Conservation (phyloP, 1,139 yeast species). For the Eremothecium gossypii region DNA sequence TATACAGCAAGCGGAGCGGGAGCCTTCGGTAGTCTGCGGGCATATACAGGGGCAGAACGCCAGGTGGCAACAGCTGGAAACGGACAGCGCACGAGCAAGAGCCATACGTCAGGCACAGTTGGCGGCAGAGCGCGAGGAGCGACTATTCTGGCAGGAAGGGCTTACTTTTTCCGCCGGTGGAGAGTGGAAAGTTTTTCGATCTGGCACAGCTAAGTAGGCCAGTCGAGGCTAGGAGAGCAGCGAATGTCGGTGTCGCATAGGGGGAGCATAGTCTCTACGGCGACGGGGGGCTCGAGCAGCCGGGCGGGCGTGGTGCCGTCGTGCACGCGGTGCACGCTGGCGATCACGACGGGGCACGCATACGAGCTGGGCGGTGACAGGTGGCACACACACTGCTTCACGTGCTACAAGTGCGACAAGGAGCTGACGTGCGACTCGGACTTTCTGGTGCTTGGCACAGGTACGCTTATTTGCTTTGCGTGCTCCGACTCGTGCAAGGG, state of each 20-base stretch:
- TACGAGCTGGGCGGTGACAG: slow-evolving; percentile 82
- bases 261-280: slow-evolving; percentile 1
- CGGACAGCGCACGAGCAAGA: no score
- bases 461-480: slow-evolving; percentile 79
- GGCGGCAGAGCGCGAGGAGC: no score
- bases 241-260: slow-evolving; percentile 1
- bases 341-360: slow-evolving; percentile 68
- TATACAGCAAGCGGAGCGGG: no score
- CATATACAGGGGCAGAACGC: no score
- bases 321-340: slow-evolving; percentile 28
- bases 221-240: no score
- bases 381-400: slow-evolving; percentile 92
- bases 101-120: no score
- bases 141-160: no score
- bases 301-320: slow-evolving; percentile 12
- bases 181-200: no score
- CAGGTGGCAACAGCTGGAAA: no score
- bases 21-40: no score
- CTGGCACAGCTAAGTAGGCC: no score
- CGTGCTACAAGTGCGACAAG: slow-evolving; percentile 74
- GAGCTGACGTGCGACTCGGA: slow-evolving; percentile 81
- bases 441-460: slow-evolving; percentile 85
- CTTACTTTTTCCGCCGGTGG: no score
- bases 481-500: slow-evolving; percentile 86
- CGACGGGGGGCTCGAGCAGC: background rate